These are phyloP conservation scores for Penicillium sp. DNA, from an alignment of 2,329 filamentous ascomycete genomes.

Conservation along the genomic window DNA sequence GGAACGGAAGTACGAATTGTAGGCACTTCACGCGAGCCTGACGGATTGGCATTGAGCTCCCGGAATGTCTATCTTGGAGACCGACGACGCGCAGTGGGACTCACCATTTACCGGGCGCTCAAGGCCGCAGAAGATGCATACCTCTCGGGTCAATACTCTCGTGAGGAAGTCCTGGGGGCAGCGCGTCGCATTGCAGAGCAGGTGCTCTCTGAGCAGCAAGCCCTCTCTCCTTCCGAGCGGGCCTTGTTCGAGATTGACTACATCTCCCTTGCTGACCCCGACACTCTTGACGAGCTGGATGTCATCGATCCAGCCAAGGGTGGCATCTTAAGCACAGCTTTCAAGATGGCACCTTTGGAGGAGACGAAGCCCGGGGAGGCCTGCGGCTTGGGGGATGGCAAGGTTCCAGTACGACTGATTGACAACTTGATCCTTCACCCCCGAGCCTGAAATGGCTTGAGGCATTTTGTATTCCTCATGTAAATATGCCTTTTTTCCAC, in stretches of 20 bases:
- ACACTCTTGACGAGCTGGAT: slow-evolving; percentile 72
- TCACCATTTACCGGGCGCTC: slow-evolving; percentile 65
- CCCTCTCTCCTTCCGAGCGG: slow-evolving; percentile 54
- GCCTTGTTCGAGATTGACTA: slow-evolving; percentile 83
- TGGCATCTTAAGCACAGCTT: slow-evolving; percentile 79
- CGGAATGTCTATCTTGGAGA: slow-evolving; percentile 87
- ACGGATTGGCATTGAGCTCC: slow-evolving; percentile 86
- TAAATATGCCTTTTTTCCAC: not conserved
- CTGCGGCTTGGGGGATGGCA: slow-evolving; percentile 61
- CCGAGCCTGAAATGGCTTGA: slow-evolving; percentile 6
- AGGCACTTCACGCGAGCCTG: slow-evolving; percentile 66
- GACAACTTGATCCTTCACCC: slow-evolving; percentile 75
- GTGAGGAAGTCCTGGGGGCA: slow-evolving; percentile 64
- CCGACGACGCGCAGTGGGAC: slow-evolving; percentile 64
- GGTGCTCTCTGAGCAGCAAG: slow-evolving; percentile 56
- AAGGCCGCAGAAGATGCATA: slow-evolving; percentile 65
- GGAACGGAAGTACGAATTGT: slow-evolving; percentile 68
- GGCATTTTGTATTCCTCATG: not conserved
- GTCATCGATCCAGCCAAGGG: slow-evolving; percentile 63
- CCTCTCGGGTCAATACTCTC: slow-evolving; percentile 46
- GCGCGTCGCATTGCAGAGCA: slow-evolving; percentile 57
- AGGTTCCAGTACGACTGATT: slow-evolving; percentile 77
- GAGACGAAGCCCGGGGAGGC: slow-evolving; percentile 64
- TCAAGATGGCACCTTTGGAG: slow-evolving; percentile 83
- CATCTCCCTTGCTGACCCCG: slow-evolving; percentile 79